Evolutionary conservation across 176 grass and related monocot species (phyloP), one percentile per base, ranked within the genome.

Genomic region (Elymus sibiricus): DNA sequence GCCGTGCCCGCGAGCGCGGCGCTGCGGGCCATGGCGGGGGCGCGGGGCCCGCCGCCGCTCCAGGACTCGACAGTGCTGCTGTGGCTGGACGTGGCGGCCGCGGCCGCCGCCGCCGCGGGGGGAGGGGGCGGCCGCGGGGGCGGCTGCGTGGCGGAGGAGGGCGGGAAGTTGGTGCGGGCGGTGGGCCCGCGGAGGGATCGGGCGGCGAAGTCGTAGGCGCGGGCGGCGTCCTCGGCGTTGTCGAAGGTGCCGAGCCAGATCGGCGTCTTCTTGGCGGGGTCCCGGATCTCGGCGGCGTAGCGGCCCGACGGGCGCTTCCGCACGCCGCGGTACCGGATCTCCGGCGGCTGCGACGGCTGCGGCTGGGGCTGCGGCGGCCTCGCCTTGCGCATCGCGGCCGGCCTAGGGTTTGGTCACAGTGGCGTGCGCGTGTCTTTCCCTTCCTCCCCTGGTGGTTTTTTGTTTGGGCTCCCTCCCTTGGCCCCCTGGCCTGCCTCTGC

Each of bases 281-380:
- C 95, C 11, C 95, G 90, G 92, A 97, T 97, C 90, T 97, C 95
- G 25, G 95, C 95, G 35, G 95, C 95, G 86, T 90, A 95, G 29
- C 93, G 73, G 10, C 93, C 93, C 19, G 93, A 95, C 1, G 93
- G 93, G 35, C 93, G 93, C 88, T 88, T 84, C 27, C 93, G 74
- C 15, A 95, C 93, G 31, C 93, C 93, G 59, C 90, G 85, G 93
- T 95, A 95, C 79, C 93, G 85, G 88, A 95, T 93, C 85, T 95
- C 90, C 78, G 82, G 42, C 10, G 85, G 68, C 51, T 17, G 16
- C 51, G 55, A 24, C 70, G 70, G 70, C n/a, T 74, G 80, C 66
- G 37, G 58, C 58, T 56, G 84, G 61, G 19, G 53, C 19, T 58
- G 53, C 19, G 81, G 60, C 78, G 64, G 88, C 85, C 83, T 91